Percentiles rank a stretch among this genome's conserved stretches.
Conservation (phyloP, 2,329 filamentous ascomycete genomes). For the Phaeosphaeriaceae sp. region DNA sequence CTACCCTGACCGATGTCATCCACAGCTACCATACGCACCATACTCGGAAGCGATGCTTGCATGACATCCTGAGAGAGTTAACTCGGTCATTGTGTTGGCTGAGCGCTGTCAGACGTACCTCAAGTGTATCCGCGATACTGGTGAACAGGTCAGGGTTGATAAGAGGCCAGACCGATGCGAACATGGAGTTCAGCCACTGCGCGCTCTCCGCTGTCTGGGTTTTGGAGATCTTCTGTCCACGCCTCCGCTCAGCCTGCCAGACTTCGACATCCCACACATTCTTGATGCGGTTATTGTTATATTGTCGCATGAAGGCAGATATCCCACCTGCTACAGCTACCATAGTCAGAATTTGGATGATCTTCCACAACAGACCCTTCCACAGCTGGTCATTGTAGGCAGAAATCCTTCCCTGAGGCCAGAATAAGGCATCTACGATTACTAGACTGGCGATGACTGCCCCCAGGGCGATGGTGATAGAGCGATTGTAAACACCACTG, state of each 20-base stretch:
- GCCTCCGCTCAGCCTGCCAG: conserved; percentile 69
- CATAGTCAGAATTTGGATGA: conserved; percentile 36
- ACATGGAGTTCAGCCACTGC: conserved; percentile 74
- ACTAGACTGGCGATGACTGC: conserved; percentile 46
- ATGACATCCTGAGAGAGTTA: conserved; percentile 66
- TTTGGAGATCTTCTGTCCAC: conserved; percentile 57
- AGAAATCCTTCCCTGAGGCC: conserved; percentile 36
- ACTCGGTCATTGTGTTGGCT: not conserved
- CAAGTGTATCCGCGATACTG: conserved; percentile 72
- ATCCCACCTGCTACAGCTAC: conserved; percentile 40
- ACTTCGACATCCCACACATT: conserved; percentile 72
- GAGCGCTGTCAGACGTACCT: conserved; percentile 44
- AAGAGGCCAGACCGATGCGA: conserved; percentile 74
- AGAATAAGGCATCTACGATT: conserved; percentile 42
- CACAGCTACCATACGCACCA: conserved; percentile 76
- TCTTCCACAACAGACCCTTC: conserved; percentile 37
- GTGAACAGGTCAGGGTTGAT: conserved; percentile 78
- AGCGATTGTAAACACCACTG: conserved; percentile 53
- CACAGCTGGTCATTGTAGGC: too few species aligned
- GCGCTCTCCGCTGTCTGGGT: conserved; percentile 67
- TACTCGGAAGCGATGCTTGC: conserved; percentile 74
- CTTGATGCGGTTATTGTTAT: conserved; percentile 67
- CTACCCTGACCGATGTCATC: conserved; percentile 79
- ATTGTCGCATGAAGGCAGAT: conserved; percentile 61
- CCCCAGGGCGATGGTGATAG: conserved; percentile 51